Evolutionary conservation across 441 rosid species (phyloP).

Genomic region (Arabidopsis lyrata): DNA sequence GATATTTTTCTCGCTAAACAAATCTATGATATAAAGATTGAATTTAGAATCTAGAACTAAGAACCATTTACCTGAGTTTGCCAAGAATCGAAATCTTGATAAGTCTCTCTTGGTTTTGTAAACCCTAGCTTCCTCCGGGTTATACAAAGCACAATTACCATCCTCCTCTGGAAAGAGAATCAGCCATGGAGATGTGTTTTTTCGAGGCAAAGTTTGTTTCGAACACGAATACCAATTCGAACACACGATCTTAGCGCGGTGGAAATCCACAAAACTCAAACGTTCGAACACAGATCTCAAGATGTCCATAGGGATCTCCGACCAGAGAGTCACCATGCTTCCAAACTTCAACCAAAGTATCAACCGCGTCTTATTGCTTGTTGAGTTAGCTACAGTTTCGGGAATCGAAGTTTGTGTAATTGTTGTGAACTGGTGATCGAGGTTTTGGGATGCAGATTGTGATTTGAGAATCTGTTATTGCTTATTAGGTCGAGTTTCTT

Average conservation of each 20-base stretch:
- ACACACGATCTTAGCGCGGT: slow-evolving; percentile 1
- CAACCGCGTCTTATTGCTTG: too few species aligned
- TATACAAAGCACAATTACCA: neutral
- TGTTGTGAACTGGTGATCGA: too few species aligned
- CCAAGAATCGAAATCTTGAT: neutral
- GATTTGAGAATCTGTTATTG: too few species aligned
- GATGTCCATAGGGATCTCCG: neutral
- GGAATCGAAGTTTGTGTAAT: too few species aligned
- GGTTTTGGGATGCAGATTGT: too few species aligned
- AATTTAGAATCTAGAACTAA: neutral
- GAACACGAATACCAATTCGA: slow-evolving; percentile 14
- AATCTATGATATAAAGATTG: neutral
- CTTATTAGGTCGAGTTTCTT: too few species aligned
- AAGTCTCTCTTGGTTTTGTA: neutral
- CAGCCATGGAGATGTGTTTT: neutral
- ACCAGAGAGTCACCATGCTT: neutral
- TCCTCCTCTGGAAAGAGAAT: neutral
- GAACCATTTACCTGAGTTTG: too few species aligned
- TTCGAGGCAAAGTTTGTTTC: neutral
- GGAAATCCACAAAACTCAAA: neutral
- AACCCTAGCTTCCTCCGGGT: neutral
- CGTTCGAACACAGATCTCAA: slow-evolving; percentile 14
- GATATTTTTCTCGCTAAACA: neutral
- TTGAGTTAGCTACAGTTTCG: too few species aligned
- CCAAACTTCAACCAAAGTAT: too few species aligned